These are phyloP conservation scores for Cytospora paraplurivora DNA, from an alignment of 2,329 filamentous ascomycete genomes.

Conservation along the genomic window DNA sequence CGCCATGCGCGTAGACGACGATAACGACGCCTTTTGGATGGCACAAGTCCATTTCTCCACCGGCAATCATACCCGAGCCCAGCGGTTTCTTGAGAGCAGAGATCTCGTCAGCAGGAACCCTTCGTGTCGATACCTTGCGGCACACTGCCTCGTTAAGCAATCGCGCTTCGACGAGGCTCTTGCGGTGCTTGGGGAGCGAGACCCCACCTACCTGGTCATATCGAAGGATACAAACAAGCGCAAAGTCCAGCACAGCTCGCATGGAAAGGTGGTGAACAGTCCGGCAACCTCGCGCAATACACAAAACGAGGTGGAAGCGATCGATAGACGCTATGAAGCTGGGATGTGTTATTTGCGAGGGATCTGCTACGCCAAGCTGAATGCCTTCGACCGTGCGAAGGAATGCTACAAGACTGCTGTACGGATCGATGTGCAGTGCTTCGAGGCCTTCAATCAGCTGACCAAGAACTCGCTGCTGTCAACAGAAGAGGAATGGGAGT, in stretches of 20 bases:
- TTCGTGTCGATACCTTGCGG: constrained; percentile 88
- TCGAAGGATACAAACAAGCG: constrained; percentile 63
- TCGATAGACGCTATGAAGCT: constrained; percentile 84
- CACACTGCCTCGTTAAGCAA: constrained; percentile 93
- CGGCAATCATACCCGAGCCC: constrained; percentile 90
- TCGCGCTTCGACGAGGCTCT: constrained; percentile 88
- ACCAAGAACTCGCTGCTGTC: constrained; percentile 95
- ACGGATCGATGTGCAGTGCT: constrained; percentile 95
- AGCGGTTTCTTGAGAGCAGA: constrained; percentile 81
- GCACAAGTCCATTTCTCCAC: constrained; percentile 97
- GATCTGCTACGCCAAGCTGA: constrained; percentile 94
- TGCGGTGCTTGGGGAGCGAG: constrained; percentile 83
- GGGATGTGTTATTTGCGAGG: constrained; percentile 96
- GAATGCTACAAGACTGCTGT: constrained; percentile 99
- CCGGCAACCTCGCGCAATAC: constrained; percentile 26
- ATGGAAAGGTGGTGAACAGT: constrained; percentile 21
- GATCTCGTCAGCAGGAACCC: constrained; percentile 80
- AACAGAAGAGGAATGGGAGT: constrained; percentile 83
- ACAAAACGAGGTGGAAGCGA: constrained; percentile 64
- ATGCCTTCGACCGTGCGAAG: constrained; percentile 94
- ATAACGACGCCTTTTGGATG: constrained; percentile 94
- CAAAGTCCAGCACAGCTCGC: constrained; percentile 64
- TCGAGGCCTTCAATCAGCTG: constrained; percentile 95
- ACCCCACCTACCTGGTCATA: constrained; percentile 81
- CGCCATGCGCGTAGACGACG: constrained; percentile 65